Conservation (phyloP, 306 rosid genomes). For the Castanea sativa region DNA sequence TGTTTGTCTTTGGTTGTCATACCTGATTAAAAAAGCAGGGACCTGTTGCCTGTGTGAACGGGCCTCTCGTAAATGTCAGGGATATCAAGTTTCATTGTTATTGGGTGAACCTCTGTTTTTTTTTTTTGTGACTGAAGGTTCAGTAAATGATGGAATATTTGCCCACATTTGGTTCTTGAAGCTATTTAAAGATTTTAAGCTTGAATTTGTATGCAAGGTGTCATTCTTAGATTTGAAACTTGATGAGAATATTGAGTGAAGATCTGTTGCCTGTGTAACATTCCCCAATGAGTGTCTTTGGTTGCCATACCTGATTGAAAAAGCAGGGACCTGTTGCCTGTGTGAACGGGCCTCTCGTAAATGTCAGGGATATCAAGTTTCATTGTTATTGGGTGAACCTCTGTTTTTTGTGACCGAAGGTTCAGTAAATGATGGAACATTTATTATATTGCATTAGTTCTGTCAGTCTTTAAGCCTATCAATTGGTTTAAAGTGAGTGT, state of each 20-base stretch:
- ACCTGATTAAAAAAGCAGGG: slow-evolving; percentile 52
- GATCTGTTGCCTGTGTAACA: too few species aligned
- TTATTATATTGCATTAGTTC: background rate
- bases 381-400: slow-evolving; percentile 75
- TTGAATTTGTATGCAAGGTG: background rate
- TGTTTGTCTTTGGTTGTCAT: background rate
- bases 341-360: slow-evolving; percentile 49
- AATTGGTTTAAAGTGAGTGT: too few species aligned
- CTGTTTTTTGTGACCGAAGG: slow-evolving; percentile 41
- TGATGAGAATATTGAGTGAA: too few species aligned
- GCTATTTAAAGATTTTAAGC: background rate
- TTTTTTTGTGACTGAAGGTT: slow-evolving; percentile 44
- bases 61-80: slow-evolving; percentile 56
- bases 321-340: slow-evolving; percentile 47
- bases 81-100: slow-evolving; percentile 43
- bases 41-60: slow-evolving; percentile 44
- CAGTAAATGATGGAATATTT: slow-evolving; percentile 64
- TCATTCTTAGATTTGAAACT: background rate
- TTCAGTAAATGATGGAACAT: slow-evolving; percentile 72
- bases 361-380: slow-evolving; percentile 43
- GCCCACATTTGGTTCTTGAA: background rate
- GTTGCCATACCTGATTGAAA: slow-evolving; percentile 33
- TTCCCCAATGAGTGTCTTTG: background rate
- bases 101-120: slow-evolving; percentile 63
- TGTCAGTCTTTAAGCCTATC: too few species aligned